Conservation (phyloP, 768 basidiomycete species). For the Infundibulicybe gibba region DNA sequence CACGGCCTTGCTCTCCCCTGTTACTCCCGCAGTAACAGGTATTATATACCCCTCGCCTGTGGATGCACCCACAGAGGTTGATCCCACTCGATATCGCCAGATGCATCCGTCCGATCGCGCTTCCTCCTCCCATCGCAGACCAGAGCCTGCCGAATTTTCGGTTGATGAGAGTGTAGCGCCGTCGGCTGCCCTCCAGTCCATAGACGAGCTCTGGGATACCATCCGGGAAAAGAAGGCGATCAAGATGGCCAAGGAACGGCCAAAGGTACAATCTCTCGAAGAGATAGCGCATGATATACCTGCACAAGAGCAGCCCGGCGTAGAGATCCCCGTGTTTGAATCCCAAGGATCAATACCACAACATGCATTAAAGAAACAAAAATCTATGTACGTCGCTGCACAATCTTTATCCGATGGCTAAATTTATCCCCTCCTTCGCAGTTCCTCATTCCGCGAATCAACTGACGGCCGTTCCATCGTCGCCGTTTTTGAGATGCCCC, state of each 20-base stretch:
- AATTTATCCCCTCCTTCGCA: conserved; percentile 23
- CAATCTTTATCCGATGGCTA: conserved; percentile 8
- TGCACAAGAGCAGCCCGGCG: conserved; percentile 25
- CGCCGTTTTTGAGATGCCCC: conserved; percentile 65
- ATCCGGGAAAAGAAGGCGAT: conserved; percentile 63
- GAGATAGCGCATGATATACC: conserved; percentile 33
- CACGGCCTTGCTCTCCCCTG: conserved; percentile 28
- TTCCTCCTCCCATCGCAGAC: conserved; percentile 27
- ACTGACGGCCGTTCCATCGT: conserved; percentile 66
- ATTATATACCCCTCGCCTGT: conserved; percentile 42
- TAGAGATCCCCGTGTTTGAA: conserved; percentile 35
- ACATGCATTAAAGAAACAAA: conserved; percentile 51
- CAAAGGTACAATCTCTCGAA: conserved; percentile 71
- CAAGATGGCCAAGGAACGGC: conserved; percentile 62
- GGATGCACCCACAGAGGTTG: conserved; percentile 32
- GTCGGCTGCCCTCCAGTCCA: conserved; percentile 33
- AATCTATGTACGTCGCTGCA: conserved; percentile 52
- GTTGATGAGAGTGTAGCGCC: conserved; percentile 39
- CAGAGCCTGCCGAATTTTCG: conserved; percentile 35
- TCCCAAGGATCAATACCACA: conserved; percentile 28
- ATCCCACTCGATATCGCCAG: conserved; percentile 22
- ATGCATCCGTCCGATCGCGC: conserved; percentile 6
- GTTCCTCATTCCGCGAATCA: conserved; percentile 70
- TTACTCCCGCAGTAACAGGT: conserved; percentile 45
- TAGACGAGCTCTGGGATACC: conserved; percentile 64